A percentile compares a stretch with the other conserved stretches of the same genome.
Evolutionary conservation across 2,329 filamentous ascomycete species (phyloP).

Genomic region (Gaeumannomyces tritici): DNA sequence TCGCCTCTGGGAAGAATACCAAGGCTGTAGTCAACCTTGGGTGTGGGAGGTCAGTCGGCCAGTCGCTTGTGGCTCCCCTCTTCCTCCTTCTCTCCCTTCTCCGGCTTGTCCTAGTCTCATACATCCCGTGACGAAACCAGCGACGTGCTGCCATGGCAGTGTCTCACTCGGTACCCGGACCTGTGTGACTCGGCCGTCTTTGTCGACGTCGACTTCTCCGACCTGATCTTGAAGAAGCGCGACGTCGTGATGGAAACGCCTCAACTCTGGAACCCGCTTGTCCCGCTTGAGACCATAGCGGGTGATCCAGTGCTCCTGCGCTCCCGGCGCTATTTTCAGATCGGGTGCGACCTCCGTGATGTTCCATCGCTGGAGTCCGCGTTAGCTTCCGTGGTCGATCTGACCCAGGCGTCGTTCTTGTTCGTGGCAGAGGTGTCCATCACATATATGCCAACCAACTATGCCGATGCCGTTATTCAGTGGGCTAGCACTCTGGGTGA

Average conservation of each 20-base stretch:
- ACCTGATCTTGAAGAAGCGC: constrained; percentile 67
- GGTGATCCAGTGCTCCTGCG: constrained; percentile 43
- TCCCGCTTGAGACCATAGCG: constrained; percentile 29
- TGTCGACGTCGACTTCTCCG: constrained; percentile 78
- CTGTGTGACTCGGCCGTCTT: constrained; percentile 54
- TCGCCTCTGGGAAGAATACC: constrained; percentile 29
- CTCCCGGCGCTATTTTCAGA: constrained; percentile 64
- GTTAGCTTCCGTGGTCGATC: constrained; percentile 47
- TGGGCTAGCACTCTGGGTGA: constrained; percentile 68
- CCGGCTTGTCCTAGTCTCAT: neutral
- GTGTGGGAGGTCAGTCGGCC: constrained; percentile 69
- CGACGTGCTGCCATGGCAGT: constrained; percentile 81
- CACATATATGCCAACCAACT: constrained; percentile 73
- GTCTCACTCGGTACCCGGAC: constrained; percentile 55
- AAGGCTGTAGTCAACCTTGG: constrained; percentile 79
- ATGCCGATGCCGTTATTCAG: constrained; percentile 62
- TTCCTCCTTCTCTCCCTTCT: neutral
- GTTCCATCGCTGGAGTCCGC: constrained; percentile 49
- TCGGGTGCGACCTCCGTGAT: constrained; percentile 74
- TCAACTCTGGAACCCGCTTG: constrained; percentile 45
- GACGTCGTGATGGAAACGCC: constrained; percentile 54
- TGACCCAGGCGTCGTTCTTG: constrained; percentile 53
- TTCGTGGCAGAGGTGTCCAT: constrained; percentile 87
- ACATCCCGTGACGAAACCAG: constrained; percentile 30
- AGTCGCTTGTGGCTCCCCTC: constrained; percentile 8